Conservation (phyloP, 106 monocot genomes). For the Acorus gramineus region DNA sequence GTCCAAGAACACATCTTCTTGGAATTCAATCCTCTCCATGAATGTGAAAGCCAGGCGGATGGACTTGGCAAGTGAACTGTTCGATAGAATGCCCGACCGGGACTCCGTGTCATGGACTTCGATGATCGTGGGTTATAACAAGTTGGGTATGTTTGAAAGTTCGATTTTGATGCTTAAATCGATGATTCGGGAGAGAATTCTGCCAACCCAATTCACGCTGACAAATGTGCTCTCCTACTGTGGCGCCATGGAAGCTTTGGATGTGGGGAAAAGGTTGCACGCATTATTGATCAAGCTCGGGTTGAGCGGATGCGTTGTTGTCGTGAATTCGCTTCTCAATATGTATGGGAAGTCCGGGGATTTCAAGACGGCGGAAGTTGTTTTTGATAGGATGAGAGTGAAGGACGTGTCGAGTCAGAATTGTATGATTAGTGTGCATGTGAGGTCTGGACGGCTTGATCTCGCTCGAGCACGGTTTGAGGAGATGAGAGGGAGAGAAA, state of each 20-base stretch:
- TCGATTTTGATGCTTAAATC: constrained; percentile 33
- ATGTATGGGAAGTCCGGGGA: constrained; percentile 77
- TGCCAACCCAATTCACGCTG: constrained; percentile 65
- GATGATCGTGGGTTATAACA: constrained; percentile 63
- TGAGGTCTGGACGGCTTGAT: constrained; percentile 46
- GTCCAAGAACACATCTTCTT: constrained; percentile 46
- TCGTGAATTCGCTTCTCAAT: constrained; percentile 67
- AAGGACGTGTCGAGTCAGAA: constrained; percentile 72
- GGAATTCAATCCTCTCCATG: constrained; percentile 76
- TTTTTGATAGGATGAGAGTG: constrained; percentile 62
- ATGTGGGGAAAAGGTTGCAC: constrained; percentile 62
- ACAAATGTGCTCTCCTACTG: constrained; percentile 76
- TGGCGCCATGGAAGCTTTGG: constrained; percentile 9
- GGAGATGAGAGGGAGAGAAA: constrained; percentile 43
- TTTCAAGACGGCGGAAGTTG: constrained; percentile 23
- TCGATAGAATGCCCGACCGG: constrained; percentile 63
- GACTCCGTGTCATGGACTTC: constrained; percentile 83
- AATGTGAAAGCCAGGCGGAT: constrained; percentile 42
- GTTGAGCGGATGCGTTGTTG: constrained; percentile 38
- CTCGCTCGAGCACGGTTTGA: constrained; percentile 44
- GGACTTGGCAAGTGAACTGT: constrained; percentile 18
- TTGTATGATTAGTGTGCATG: constrained; percentile 54
- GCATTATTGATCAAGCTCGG: constrained; percentile 76
- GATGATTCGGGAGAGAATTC: constrained; percentile 39
- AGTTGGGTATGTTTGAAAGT: constrained; percentile 25